A percentile compares a stretch with the other conserved stretches of the same genome.
phyloP scores from a whole-genome alignment of 2,329 filamentous ascomycete species.

The Penicillium sp. region DNA sequence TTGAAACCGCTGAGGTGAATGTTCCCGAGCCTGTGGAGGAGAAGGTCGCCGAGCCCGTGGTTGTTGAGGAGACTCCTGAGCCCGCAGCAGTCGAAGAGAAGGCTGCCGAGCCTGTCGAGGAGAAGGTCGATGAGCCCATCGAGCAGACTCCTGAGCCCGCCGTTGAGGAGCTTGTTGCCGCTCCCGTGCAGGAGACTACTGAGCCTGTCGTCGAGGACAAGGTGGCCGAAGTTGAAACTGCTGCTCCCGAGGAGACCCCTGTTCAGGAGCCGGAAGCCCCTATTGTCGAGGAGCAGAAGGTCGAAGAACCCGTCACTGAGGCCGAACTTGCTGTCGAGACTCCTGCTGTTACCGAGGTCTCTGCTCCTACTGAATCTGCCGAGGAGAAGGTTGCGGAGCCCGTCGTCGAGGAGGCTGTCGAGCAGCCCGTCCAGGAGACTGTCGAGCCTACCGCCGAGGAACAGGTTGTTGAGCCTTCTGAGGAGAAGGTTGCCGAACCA shows the following conservation, averaged over 20 bases:
- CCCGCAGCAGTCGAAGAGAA: too few species aligned
- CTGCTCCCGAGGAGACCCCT: conserved; percentile 6
- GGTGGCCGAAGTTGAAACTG: not conserved
- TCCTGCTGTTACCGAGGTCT: conserved; percentile 11
- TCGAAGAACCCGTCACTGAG: conserved; percentile 4
- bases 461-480: conserved; percentile 4
- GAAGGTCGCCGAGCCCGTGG: too few species aligned
- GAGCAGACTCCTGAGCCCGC: not conserved
- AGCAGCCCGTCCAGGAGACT: conserved; percentile 12
- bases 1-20: conserved; percentile 3
- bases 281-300: conserved; percentile 7
- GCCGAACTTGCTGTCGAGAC: conserved; percentile 1
- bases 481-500: conserved; percentile 12
- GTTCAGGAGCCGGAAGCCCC: conserved; percentile 23
- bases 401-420: conserved; percentile 11
- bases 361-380: not conserved
- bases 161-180: conserved; percentile 12
- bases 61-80: conserved; percentile 12
- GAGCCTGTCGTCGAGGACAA: conserved; percentile 5
- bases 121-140: too few species aligned
- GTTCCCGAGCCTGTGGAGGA: conserved; percentile 12
- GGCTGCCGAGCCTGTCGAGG: conserved; percentile 8
- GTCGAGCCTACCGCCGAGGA: conserved; percentile 9
- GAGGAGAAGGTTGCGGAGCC: not conserved
- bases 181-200: too few species aligned